phyloP scores from a whole-genome alignment of 257 asterid species.

The Marsdenia floribunda region DNA sequence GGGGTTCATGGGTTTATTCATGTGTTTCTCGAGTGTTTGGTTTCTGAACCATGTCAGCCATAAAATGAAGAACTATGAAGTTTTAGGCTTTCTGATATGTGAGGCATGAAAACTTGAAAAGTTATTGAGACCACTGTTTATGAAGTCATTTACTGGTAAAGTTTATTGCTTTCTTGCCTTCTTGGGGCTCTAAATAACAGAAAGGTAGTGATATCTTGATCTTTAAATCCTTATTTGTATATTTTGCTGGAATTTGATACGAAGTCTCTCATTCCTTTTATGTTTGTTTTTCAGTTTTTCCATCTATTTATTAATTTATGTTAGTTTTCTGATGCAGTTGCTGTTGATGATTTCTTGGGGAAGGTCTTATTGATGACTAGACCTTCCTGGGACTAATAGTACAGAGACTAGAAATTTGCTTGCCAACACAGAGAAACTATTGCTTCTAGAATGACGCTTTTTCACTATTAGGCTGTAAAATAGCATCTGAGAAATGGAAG shows the following conservation, averaged over 20 bases:
- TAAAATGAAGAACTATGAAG: neutral
- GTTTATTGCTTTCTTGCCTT: slow-evolving; percentile 6
- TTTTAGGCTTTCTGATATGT: slow-evolving; percentile 3
- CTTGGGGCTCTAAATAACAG: neutral
- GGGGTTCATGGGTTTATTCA: slow-evolving; percentile 3
- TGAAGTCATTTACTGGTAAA: neutral
- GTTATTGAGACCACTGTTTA: neutral
- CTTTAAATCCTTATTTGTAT: neutral
- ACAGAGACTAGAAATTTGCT: slow-evolving; percentile 10
- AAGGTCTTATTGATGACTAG: slow-evolving; percentile 5
- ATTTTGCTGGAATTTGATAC: neutral
- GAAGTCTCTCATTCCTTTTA: slow-evolving; percentile 1
- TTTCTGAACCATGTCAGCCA: neutral
- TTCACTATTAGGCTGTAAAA: slow-evolving; percentile 10
- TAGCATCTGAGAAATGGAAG: slow-evolving; percentile 59
- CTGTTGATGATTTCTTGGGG: slow-evolving; percentile 12
- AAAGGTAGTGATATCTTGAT: slow-evolving; percentile 6
- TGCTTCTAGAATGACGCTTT: slow-evolving; percentile 12
- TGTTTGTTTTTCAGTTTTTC: slow-evolving; percentile 9
- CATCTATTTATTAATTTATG: slow-evolving; percentile 1
- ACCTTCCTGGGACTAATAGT: slow-evolving; percentile 13
- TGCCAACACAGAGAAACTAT: neutral
- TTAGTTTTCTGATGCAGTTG: slow-evolving; percentile 3
- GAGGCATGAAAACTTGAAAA: neutral
- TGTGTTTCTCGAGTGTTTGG: neutral